phyloP scores from a whole-genome alignment of 1,284 basidiomycete species.

The Golubevia pallescens region DNA sequence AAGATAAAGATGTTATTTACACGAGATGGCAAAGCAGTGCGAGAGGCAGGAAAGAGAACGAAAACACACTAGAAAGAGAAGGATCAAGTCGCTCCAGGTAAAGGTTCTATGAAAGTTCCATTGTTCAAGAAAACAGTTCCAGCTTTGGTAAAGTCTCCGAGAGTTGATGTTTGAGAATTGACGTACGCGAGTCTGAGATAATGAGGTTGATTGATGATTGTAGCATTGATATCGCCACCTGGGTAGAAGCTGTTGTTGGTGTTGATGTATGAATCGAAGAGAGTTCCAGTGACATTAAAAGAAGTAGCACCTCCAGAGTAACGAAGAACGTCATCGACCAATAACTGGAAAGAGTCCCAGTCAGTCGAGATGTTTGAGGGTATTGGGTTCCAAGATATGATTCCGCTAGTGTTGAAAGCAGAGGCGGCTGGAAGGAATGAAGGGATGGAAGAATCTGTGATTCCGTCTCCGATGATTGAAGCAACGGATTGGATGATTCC shows the following conservation, averaged over 20 bases:
- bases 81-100: conserved; percentile 73
- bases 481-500: conserved; percentile 78
- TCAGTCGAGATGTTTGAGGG: conserved; percentile 60
- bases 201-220: conserved; percentile 70
- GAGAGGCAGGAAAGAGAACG: no score
- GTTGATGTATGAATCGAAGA: conserved; percentile 13
- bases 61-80: no score
- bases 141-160: conserved; percentile 81
- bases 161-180: conserved; percentile 64
- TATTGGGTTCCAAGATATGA: conserved; percentile 73
- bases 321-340: conserved; percentile 83
- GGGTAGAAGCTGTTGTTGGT: conserved; percentile 70
- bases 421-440: conserved; percentile 77
- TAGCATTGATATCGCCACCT: conserved; percentile 69
- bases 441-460: conserved; percentile 74
- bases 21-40: no score
- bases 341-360: conserved; percentile 78
- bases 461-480: conserved; percentile 78
- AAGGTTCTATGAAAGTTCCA: conserved; percentile 78
- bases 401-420: conserved; percentile 68
- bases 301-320: conserved; percentile 72
- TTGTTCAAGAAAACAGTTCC: conserved; percentile 76
- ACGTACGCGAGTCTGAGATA: conserved; percentile 80
- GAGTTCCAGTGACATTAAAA: conserved; percentile 25
- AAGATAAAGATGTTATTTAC: no score